These are phyloP conservation scores for Exserohilum rostratum DNA, from an alignment of 2,329 filamentous ascomycete species.

Conservation along the genomic window DNA sequence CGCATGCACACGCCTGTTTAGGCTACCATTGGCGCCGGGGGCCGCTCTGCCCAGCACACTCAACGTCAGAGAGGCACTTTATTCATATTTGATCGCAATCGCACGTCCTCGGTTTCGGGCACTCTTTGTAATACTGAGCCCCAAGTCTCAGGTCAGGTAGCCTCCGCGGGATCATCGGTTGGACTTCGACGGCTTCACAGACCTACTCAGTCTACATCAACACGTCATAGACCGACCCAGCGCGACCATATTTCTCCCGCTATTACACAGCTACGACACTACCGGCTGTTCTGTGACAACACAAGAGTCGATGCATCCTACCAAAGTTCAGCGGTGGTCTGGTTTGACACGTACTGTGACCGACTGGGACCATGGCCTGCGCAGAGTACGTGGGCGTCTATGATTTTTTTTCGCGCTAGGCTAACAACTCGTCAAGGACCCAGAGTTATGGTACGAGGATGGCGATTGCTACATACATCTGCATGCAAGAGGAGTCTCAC, in stretches of 20 bases:
- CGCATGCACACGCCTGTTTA: conserved; percentile 25
- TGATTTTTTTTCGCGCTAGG: not conserved
- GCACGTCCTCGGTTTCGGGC: conserved; percentile 19
- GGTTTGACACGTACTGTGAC: conserved; percentile 40
- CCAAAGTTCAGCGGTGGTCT: conserved; percentile 42
- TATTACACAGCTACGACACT: conserved; percentile 4
- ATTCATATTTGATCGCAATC: conserved; percentile 24
- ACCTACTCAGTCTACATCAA: conserved; percentile 1
- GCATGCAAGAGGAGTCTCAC: conserved; percentile 68
- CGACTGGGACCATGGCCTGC: conserved; percentile 53
- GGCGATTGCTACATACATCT: conserved; percentile 75
- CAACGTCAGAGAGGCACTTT: conserved; percentile 21
- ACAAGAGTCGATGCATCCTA: conserved; percentile 26
- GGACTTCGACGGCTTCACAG: conserved; percentile 7
- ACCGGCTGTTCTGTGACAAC: conserved; percentile 23
- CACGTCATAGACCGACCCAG: conserved; percentile 9
- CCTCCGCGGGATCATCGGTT: conserved; percentile 4
- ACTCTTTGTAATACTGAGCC: not conserved
- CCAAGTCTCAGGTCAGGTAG: conserved; percentile 1
- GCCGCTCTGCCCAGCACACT: conserved; percentile 14
- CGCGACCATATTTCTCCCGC: conserved; percentile 6
- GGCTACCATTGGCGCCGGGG: conserved; percentile 27
- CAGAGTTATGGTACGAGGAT: conserved; percentile 70
- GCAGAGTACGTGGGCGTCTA: conserved; percentile 47
- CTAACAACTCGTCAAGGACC: conserved; percentile 63